These are phyloP conservation scores for Dryadomyces quercus-mongolicae DNA, from an alignment of 2,329 filamentous ascomycete genomes.

Conservation along the genomic window DNA sequence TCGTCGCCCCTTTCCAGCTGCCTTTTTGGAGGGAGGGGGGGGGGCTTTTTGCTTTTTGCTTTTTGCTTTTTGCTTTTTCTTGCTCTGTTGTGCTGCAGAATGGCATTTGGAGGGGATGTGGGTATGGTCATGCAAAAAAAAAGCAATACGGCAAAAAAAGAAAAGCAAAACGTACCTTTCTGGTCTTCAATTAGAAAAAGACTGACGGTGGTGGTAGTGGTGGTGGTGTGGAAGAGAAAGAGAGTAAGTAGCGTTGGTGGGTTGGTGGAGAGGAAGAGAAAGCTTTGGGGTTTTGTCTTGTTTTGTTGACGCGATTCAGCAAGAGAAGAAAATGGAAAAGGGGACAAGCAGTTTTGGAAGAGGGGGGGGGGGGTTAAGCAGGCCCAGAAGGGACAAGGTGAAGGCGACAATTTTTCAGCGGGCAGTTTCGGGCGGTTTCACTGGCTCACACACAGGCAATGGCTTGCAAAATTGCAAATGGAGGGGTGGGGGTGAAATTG, in stretches of 20 bases:
- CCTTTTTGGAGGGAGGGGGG: too few species aligned
- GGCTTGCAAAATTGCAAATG: background rate
- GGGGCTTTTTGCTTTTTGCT: too few species aligned
- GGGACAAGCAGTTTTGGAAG: conserved; percentile 2
- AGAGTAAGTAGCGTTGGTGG: background rate
- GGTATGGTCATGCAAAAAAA: too few species aligned
- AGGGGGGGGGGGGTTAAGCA: conserved; percentile 3
- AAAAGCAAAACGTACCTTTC: background rate
- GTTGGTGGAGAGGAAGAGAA: background rate
- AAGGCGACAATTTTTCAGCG: conserved; percentile 5
- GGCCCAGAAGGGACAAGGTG: background rate
- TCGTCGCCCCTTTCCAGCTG: too few species aligned
- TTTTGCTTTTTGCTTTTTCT: too few species aligned
- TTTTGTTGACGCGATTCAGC: conserved; percentile 2
- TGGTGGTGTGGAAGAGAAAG: background rate
- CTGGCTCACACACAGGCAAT: background rate
- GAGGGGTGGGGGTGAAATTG: background rate
- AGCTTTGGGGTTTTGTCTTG: conserved; percentile 1
- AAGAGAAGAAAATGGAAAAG: conserved; percentile 3
- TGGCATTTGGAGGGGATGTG: too few species aligned
- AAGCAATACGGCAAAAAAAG: background rate
- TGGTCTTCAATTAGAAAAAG: background rate
- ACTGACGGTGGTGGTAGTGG: background rate
- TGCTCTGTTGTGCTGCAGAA: too few species aligned
- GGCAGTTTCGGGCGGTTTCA: conserved; percentile 3